Evolutionary conservation across 768 basidiomycete species (phyloP).

Genomic region (Tricholomella constricta): DNA sequence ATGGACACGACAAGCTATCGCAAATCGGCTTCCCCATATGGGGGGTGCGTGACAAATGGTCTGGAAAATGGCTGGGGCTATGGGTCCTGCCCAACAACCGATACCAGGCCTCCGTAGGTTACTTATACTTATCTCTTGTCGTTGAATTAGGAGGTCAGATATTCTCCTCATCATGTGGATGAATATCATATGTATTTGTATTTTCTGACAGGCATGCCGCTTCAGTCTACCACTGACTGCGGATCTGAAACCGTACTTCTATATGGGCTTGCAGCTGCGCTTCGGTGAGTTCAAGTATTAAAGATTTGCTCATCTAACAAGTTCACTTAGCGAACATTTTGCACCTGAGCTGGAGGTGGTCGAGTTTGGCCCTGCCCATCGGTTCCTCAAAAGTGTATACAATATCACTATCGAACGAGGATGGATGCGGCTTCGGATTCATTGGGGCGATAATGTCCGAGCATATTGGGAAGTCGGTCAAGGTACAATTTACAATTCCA

Average conservation of each 20-base stretch:
- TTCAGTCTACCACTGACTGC: slow-evolving; percentile 32
- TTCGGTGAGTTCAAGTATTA: too few relatives aligned
- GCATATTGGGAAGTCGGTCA: slow-evolving; percentile 23
- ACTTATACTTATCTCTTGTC: slow-evolving; percentile 30
- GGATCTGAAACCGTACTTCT: slow-evolving; percentile 36
- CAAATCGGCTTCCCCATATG: slow-evolving; percentile 42
- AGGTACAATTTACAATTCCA: slow-evolving; percentile 27
- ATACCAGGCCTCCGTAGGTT: slow-evolving; percentile 1
- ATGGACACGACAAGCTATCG: slow-evolving; percentile 40
- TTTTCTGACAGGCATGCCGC: neutral
- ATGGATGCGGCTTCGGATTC: slow-evolving; percentile 33
- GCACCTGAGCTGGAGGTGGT: too few relatives aligned
- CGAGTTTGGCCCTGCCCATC: slow-evolving; percentile 35
- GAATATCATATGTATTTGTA: too few relatives aligned
- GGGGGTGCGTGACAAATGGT: slow-evolving; percentile 13
- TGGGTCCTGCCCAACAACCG: slow-evolving; percentile 14
- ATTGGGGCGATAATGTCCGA: slow-evolving; percentile 32
- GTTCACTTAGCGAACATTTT: too few relatives aligned
- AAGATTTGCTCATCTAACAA: too few relatives aligned
- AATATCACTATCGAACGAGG: slow-evolving; percentile 37
- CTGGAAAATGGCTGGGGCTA: slow-evolving; percentile 3
- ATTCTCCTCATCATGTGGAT: too few relatives aligned
- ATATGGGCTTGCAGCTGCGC: slow-evolving; percentile 31
- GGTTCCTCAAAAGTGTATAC: slow-evolving; percentile 31
- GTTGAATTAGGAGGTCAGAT: slow-evolving; percentile 33